phyloP scores from a whole-genome alignment of 257 asterid species.

The Catharanthus roseus region DNA sequence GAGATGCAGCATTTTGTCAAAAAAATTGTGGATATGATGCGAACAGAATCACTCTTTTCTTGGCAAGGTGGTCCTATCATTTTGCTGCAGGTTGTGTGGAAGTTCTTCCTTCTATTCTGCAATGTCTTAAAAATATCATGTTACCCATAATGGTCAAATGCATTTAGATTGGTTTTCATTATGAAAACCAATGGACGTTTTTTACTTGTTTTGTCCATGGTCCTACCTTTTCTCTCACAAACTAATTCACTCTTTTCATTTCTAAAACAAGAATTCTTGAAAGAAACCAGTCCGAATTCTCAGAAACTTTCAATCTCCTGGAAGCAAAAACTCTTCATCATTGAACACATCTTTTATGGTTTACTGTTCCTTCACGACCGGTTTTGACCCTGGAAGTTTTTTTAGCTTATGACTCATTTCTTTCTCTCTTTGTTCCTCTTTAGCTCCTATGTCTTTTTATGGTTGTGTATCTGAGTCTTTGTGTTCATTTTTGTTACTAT shows the following conservation, averaged over 20 bases:
- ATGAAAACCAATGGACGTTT: no score
- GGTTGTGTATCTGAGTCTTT: constrained; percentile 7
- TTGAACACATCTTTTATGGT: neutral
- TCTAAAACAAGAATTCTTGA: no score
- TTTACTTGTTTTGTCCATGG: no score
- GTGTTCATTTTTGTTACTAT: constrained; percentile 1
- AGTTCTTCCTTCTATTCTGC: constrained; percentile 17
- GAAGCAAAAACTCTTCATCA: neutral
- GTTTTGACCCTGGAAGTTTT: neutral
- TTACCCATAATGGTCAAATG: constrained; percentile 10
- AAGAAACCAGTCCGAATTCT: no score
- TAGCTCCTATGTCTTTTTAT: neutral
- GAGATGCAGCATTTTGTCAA: constrained; percentile 91
- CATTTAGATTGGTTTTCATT: no score
- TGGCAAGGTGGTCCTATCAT: constrained; percentile 99
- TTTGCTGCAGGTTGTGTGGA: constrained; percentile 61
- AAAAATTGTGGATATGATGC: constrained; percentile 84
- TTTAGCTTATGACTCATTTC: neutral
- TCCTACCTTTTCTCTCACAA: no score
- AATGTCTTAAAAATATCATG: constrained; percentile 6
- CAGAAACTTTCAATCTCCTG: no score
- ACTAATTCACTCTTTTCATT: no score
- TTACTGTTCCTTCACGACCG: neutral
- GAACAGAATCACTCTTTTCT: constrained; percentile 64
- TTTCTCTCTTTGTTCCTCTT: neutral